Evolutionary conservation across 306 rosid genomes (phyloP), one percentile per base, ranked within the genome.

Genomic region (Abrus precatorius): DNA sequence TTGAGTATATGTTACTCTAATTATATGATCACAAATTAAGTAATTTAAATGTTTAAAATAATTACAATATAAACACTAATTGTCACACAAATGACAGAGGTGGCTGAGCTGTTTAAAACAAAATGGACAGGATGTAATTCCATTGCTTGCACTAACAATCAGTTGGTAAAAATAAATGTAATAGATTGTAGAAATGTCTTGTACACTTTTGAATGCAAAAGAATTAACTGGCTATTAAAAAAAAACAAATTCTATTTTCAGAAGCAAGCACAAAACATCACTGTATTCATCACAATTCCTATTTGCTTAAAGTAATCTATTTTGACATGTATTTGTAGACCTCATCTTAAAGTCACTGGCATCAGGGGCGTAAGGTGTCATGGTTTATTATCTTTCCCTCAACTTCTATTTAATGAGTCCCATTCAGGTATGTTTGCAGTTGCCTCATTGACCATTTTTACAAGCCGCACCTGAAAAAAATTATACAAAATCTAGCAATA

Each of bases 371-470:
- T 27, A 50, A 47, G 27, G 62, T 34, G 6, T 40, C 4, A 75
- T 47, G 75, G 32, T 65, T 34, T 72, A 5, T 79, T 53, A 59
- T 53, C 69, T 74, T 72, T 80, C 52, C 40, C 69, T 83, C 75
- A 60, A 61, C 84, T 84, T 80, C 86, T 80, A 29, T 77, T 87
- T 79, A 81, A 38, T 5, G 80, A 69, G 44, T 87, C 89, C 97
- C 95, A 92, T 65, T 87, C 87, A 50, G 89, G 93, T 68, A 92
- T 84, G 80, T 90, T 87, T 59, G 91, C 91, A 40, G 93, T 85
- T 49, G 97, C 97, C 81, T 92, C 95, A 50, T 92, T 92, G 11
- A 92, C 95, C 97, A 90, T 83, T 82, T 89, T 89, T 78, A 92
- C 97, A 56, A 92, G 93, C 83, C 89, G 55, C 69, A 82, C 92